Percentiles rank a stretch among this genome's conserved stretches.
phyloP scores from a whole-genome alignment of 306 rosid species.

The Quercus alba region DNA sequence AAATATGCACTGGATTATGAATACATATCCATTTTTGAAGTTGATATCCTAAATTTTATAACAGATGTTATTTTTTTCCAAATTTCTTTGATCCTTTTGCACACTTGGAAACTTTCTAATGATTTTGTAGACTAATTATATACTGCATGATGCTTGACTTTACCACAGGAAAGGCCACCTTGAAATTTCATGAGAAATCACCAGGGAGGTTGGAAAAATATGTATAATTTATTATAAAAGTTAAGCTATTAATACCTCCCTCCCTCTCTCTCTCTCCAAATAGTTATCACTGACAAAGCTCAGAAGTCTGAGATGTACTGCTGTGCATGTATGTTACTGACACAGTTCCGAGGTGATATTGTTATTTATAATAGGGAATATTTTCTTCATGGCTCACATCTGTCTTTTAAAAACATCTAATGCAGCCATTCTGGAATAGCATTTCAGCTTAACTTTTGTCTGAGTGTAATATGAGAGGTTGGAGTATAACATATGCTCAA shows the following conservation, averaged over 20 bases:
- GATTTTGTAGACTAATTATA: background rate
- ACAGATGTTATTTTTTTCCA: background rate
- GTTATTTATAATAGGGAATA: too few species aligned
- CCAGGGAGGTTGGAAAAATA: background rate
- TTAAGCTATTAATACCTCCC: background rate
- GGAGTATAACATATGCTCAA: background rate
- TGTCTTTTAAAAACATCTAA: too few species aligned
- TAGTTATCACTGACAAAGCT: background rate
- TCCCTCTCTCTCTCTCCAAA: background rate
- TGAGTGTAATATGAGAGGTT: background rate
- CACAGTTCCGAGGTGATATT: background rate
- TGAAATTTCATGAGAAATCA: background rate
- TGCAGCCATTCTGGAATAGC: background rate
- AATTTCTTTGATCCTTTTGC: background rate
- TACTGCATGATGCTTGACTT: background rate
- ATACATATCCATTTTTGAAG: too few species aligned
- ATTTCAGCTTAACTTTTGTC: background rate
- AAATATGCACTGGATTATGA: background rate
- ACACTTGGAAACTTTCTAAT: background rate
- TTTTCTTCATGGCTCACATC: too few species aligned
- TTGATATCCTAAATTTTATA: background rate
- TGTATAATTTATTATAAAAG: background rate
- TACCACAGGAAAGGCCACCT: background rate
- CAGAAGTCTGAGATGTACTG: background rate
- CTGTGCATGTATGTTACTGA: background rate